Evolutionary conservation across 2,329 filamentous ascomycete species (phyloP).

Genomic region (Epicoccum nigrum): DNA sequence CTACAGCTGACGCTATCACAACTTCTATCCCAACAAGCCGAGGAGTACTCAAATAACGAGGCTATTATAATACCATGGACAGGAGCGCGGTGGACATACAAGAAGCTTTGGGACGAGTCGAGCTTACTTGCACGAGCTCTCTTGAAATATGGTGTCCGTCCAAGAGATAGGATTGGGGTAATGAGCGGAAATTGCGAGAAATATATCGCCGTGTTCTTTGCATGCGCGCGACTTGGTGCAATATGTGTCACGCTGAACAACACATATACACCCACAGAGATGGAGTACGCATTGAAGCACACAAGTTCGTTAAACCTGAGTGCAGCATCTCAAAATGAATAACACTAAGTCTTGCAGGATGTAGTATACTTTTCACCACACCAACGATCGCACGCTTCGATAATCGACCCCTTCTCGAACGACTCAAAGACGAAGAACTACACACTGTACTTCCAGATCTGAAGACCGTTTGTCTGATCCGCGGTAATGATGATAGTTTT

Average conservation of each 20-base stretch:
- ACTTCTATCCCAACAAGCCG: constrained; percentile 72
- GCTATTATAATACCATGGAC: constrained; percentile 79
- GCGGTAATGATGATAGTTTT: constrained; percentile 54
- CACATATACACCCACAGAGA: constrained; percentile 77
- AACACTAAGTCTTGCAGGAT: constrained; percentile 55
- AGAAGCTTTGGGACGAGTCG: constrained; percentile 48
- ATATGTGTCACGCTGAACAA: constrained; percentile 79
- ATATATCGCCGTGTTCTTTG: constrained; percentile 72
- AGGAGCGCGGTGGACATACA: constrained; percentile 72
- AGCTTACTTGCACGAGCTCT: constrained; percentile 54
- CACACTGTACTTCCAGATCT: constrained; percentile 33
- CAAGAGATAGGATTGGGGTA: constrained; percentile 74
- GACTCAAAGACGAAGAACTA: constrained; percentile 31
- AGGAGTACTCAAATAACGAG: constrained; percentile 68
- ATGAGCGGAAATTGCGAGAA: constrained; percentile 70
- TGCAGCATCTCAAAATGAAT: background rate
- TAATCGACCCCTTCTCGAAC: constrained; percentile 63
- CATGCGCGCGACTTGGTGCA: constrained; percentile 60
- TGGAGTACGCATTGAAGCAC: constrained; percentile 72
- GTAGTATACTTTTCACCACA: constrained; percentile 75
- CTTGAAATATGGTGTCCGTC: constrained; percentile 68
- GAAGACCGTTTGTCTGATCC: constrained; percentile 40
- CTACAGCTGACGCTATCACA: constrained; percentile 75
- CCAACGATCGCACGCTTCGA: constrained; percentile 70
- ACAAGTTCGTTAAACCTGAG: constrained; percentile 58